A percentile compares a stretch with the other conserved stretches of the same genome.
These are phyloP conservation scores for Aspergillus novofumigatus DNA, from an alignment of 2,329 filamentous ascomycete genomes.

Conservation along the genomic window DNA sequence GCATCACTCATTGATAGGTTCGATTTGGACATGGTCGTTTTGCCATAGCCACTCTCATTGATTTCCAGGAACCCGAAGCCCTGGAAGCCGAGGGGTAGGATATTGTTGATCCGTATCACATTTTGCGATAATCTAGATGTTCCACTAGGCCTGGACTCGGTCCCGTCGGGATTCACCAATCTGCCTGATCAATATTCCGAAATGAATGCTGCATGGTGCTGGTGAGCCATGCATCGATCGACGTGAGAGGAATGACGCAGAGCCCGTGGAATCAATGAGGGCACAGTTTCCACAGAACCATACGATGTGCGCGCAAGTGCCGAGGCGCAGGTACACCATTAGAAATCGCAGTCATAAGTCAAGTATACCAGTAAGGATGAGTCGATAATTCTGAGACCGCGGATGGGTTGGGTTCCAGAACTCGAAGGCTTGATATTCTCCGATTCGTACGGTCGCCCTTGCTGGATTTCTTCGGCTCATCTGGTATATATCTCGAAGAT, in stretches of 20 bases:
- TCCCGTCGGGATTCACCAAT: neutral
- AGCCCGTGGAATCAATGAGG: neutral
- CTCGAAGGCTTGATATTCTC: neutral
- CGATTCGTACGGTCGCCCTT: neutral
- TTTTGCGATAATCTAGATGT: neutral
- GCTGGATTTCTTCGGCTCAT: neutral
- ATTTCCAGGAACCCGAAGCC: neutral
- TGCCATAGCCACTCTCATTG: neutral
- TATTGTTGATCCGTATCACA: neutral
- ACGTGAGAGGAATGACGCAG: neutral
- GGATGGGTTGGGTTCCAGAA: slow-evolving; percentile 5
- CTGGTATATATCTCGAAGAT: neutral
- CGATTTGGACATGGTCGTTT: neutral
- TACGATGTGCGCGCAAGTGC: neutral
- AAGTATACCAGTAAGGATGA: neutral
- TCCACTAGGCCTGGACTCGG: neutral
- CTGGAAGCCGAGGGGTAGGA: neutral
- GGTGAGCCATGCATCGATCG: neutral
- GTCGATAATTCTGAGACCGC: slow-evolving; percentile 15
- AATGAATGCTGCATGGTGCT: neutral
- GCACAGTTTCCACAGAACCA: neutral
- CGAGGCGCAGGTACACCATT: neutral
- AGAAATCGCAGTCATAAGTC: neutral
- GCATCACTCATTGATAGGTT: neutral
- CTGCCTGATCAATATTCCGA: neutral